Percentiles rank a stretch among this genome's conserved stretches.
phyloP scores from a whole-genome alignment of 2,329 filamentous ascomycete genomes.

The Microdochium bolleyi region DNA sequence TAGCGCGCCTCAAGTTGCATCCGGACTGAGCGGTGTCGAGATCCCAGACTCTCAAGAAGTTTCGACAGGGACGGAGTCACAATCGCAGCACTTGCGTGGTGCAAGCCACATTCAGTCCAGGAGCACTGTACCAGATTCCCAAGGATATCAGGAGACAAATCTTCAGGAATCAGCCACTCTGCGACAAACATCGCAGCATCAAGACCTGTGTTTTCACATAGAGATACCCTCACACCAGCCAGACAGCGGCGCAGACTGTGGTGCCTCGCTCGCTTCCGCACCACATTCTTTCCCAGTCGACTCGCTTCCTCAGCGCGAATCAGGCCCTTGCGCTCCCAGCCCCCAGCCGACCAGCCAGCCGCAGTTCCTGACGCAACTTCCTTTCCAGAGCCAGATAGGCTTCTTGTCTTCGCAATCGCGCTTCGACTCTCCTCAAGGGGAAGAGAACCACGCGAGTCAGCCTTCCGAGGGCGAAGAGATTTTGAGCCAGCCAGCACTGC shows the following conservation, averaged over 20 bases:
- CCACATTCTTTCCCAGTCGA: conserved; percentile 1
- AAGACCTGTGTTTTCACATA: background rate
- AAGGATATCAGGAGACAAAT: background rate
- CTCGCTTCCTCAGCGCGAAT: background rate
- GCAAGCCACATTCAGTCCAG: conserved; percentile 4
- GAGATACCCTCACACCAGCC: conserved; percentile 20
- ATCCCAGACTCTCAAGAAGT: conserved; percentile 19
- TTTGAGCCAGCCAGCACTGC: background rate
- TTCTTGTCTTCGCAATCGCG: background rate
- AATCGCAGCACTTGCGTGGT: conserved; percentile 9
- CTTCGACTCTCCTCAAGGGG: background rate
- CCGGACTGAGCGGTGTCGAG: background rate
- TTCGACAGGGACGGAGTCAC: conserved; percentile 9
- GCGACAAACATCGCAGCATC: background rate
- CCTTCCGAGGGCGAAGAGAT: background rate
- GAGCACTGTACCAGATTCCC: background rate
- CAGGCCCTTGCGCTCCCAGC: background rate
- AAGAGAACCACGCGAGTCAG: background rate
- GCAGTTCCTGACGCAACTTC: conserved; percentile 2
- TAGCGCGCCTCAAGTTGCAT: background rate
- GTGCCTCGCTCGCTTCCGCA: conserved; percentile 4
- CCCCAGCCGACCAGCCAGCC: background rate
- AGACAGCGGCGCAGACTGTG: conserved; percentile 6
- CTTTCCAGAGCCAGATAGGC: conserved; percentile 2
- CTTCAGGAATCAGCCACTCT: conserved; percentile 4